Evolutionary conservation across 495 filamentous ascomycete species (phyloP).

Genomic region (Jackrogersella multiformis): DNA sequence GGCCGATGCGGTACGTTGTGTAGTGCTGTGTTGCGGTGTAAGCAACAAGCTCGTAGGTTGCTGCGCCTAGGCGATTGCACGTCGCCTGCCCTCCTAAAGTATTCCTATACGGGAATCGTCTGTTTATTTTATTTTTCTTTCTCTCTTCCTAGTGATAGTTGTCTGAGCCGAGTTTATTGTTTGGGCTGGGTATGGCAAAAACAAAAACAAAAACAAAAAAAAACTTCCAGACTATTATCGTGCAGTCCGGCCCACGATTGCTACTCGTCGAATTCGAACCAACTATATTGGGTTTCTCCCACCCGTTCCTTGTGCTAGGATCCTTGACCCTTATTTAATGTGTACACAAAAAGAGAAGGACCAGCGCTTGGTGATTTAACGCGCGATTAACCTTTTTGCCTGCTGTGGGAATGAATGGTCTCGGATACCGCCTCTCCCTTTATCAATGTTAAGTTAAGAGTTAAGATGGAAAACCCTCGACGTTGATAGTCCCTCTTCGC

Average conservation of each 20-base stretch:
- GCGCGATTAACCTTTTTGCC: conserved; percentile 54
- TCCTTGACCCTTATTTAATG: conserved; percentile 38
- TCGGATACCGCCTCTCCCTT: conserved; percentile 15
- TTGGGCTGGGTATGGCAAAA: conserved; percentile 16
- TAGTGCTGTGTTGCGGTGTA: conserved; percentile 44
- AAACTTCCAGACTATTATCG: conserved; percentile 34
- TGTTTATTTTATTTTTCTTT: conserved; percentile 8
- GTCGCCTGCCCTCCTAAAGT: conserved; percentile 26
- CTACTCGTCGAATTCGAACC: conserved; percentile 36
- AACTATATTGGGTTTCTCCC: conserved; percentile 33
- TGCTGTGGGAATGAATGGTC: conserved; percentile 46
- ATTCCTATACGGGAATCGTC: conserved; percentile 21
- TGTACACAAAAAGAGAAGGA: conserved; percentile 34
- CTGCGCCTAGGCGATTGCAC: conserved; percentile 34
- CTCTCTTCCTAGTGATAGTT: conserved; percentile 10
- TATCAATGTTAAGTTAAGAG: conserved; percentile 1
- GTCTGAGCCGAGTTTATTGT: conserved; percentile 19
- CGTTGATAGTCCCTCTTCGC: conserved; percentile 18
- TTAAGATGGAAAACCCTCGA: conserved; percentile 5
- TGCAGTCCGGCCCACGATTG: conserved; percentile 45
- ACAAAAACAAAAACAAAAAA: too few relatives aligned
- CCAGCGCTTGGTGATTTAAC: conserved; percentile 54
- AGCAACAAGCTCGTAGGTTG: conserved; percentile 34
- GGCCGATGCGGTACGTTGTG: conserved; percentile 28
- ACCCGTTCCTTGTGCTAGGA: conserved; percentile 32